Conservation (phyloP, 2,329 filamentous ascomycete species). For the Fusarium metavorans region DNA sequence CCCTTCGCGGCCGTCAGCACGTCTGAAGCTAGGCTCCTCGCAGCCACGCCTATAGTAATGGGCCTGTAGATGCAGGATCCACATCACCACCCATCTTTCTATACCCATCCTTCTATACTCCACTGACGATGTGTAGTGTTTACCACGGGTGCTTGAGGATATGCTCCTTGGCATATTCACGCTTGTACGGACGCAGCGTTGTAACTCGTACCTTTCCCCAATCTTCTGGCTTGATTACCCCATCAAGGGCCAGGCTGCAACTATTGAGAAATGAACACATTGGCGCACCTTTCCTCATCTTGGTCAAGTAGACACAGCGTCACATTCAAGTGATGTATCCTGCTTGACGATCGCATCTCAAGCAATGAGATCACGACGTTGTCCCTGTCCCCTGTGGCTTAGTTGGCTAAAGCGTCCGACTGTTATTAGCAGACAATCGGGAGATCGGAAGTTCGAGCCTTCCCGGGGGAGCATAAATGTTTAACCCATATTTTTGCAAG, state of each 20-base stretch:
- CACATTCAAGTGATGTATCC: background rate
- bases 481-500: background rate
- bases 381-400: constrained; percentile 38
- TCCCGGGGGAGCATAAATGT: constrained; percentile 39
- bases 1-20: background rate
- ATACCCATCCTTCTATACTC: background rate
- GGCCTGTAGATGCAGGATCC: background rate
- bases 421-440: constrained; percentile 44
- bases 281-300: background rate
- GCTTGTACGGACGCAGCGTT: background rate
- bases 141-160: background rate
- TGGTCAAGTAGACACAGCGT: background rate
- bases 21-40: background rate
- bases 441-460: constrained; percentile 48
- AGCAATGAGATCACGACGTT: background rate
- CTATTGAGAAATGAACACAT: no score
- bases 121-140: background rate
- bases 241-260: no score
- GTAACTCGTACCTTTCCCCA: background rate
- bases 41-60: background rate
- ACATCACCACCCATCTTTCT: background rate
- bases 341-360: background rate
- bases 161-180: background rate
- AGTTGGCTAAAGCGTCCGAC: constrained; percentile 44
- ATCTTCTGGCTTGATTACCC: no score